These are phyloP conservation scores for Urtica urens DNA, from an alignment of 306 rosid genomes.

Conservation along the genomic window DNA sequence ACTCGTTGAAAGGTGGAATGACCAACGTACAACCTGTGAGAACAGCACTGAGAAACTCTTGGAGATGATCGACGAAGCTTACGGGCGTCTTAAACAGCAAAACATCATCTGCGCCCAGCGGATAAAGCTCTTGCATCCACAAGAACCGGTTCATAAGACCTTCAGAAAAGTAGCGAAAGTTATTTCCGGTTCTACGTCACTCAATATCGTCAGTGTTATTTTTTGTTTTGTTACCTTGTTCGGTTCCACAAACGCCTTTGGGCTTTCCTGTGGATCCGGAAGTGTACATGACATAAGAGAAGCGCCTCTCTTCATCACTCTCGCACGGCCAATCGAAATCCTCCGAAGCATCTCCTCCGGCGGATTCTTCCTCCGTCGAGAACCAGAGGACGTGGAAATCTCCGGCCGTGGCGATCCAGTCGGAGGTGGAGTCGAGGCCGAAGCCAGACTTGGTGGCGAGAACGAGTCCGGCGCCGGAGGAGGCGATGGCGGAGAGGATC, in stretches of 20 bases:
- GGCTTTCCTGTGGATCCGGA: constrained; percentile 94
- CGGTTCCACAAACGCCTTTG: constrained; percentile 86
- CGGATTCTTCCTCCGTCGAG: constrained; percentile 31
- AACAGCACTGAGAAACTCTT: constrained; percentile 72
- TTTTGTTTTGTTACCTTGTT: constrained; percentile 32
- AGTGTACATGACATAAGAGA: constrained; percentile 79
- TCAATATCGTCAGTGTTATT: neutral
- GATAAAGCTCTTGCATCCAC: constrained; percentile 85
- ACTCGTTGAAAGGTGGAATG: constrained; percentile 56
- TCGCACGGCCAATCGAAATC: constrained; percentile 40
- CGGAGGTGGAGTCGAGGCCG: constrained; percentile 26
- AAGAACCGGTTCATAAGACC: constrained; percentile 53
- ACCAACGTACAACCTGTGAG: constrained; percentile 58
- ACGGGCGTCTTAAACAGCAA: constrained; percentile 74
- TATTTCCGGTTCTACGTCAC: no score
- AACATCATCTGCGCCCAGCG: constrained; percentile 42
- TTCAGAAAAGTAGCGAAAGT: no score
- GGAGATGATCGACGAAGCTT: constrained; percentile 85
- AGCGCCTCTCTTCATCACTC: constrained; percentile 37
- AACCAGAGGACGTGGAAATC: constrained; percentile 34
- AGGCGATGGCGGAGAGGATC: constrained; percentile 37
- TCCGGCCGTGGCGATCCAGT: constrained; percentile 34
- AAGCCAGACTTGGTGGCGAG: constrained; percentile 35
- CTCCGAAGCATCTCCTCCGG: neutral
- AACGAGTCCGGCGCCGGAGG: constrained; percentile 47